Base-by-base conservation (phyloP, 176 grass and related monocot genomes). In the Carex pumila region DNA sequence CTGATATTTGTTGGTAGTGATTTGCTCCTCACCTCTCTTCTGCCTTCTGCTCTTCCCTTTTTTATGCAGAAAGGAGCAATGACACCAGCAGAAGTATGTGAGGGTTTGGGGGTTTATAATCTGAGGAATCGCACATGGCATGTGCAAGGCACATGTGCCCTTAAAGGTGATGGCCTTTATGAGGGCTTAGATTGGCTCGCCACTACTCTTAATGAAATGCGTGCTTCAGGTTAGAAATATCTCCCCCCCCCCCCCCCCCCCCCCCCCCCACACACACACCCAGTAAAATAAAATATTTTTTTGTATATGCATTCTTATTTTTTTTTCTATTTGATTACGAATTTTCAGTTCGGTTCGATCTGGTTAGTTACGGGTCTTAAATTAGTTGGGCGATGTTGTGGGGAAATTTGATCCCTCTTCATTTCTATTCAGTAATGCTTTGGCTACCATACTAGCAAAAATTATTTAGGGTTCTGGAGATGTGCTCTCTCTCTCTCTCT, bases 141-240 rank as follows among this genome's bases (percentile, higher is more conserved):
- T 80, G 70, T 84, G 3, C 87, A 88, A 65, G 87, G 81, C 14
- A 88, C 87, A 19, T 88, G 87, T 19, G 87, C 87, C 69, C 80
- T 88, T 2, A 61, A 58, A 34, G 87, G 87, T 22, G 71, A 84
- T 17, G 87, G 87, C 30, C 87, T 88, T 30, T 88, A 88, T 41
- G 87, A 88, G 49, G 81, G 87, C 37, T 59, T 88, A 57, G 87
- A 88, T 68, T 88, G 87, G 87, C 62, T 88, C 1, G 73, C 81
- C 15, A 80, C 87, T 13, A 83, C 52, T 63, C 76, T 88, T 71
- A 88, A 88, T 19, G 71, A 88, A 30, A 47, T 80, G 72, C 68
- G 83, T 67, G 59, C 72, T 59, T 65, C 21, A 43, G 81, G 87
- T 61, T 12, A 25, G 15, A 63, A 13, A 45, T 9, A 59, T 36